phyloP scores from a whole-genome alignment of 352 stramenopile genomes.

The Pythium oligandrum region DNA sequence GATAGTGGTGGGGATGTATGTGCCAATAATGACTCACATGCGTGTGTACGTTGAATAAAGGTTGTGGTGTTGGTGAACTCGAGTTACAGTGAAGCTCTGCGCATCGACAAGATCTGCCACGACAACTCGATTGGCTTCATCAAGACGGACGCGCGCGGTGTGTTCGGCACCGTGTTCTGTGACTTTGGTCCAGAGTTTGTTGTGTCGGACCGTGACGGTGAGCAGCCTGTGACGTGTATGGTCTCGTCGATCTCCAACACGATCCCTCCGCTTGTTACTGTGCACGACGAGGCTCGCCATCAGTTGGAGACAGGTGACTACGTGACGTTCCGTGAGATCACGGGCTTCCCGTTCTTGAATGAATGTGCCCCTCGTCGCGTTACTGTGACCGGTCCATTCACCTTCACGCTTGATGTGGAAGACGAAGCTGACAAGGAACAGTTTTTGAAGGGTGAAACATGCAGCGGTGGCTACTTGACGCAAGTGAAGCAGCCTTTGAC shows the following conservation, averaged over 20 bases:
- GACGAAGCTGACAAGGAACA: constrained; percentile 62
- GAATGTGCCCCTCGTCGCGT: constrained; percentile 56
- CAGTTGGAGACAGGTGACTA: constrained; percentile 95
- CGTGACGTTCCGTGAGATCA: constrained; percentile 95
- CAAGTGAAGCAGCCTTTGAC: constrained; percentile 96
- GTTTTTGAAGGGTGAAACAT: constrained; percentile 63
- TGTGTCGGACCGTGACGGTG: constrained; percentile 92
- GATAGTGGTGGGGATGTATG: background rate
- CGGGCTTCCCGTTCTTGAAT: constrained; percentile 89
- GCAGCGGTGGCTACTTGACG: constrained; percentile 83
- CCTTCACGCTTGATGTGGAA: constrained; percentile 93
- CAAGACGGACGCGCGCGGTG: constrained; percentile 85
- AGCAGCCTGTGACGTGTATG: constrained; percentile 91
- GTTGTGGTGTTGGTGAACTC: constrained; percentile 85
- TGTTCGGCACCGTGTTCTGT: constrained; percentile 97
- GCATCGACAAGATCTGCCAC: constrained; percentile 86
- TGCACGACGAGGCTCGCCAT: constrained; percentile 97
- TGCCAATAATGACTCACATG: background rate
- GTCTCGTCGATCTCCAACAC: constrained; percentile 91
- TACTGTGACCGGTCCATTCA: constrained; percentile 91
- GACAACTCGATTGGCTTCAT: constrained; percentile 89
- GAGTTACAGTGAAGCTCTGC: constrained; percentile 56
- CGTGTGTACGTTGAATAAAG: constrained; percentile 16
- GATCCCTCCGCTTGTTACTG: constrained; percentile 88
- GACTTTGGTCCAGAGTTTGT: constrained; percentile 97